A percentile compares a stretch with the other conserved stretches of the same genome.
phyloP scores from a whole-genome alignment of 2,329 filamentous ascomycete species.

The Tolypocladium inflatum region DNA sequence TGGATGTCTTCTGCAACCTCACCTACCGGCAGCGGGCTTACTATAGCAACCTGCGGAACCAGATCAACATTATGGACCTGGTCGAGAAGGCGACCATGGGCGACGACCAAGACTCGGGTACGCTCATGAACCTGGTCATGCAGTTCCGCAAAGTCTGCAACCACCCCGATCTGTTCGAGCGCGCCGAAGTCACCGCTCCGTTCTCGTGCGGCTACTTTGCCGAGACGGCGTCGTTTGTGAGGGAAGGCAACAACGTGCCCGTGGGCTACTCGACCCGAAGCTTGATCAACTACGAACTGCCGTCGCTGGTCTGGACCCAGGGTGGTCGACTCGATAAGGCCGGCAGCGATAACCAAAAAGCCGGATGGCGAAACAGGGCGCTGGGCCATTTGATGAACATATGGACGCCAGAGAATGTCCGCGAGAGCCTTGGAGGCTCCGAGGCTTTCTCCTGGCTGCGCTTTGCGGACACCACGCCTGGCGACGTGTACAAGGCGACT shows the following conservation, averaged over 20 bases:
- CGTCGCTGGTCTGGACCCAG: constrained; percentile 72
- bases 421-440: constrained; percentile 47
- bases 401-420: constrained; percentile 73
- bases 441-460: constrained; percentile 82
- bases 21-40: constrained; percentile 93
- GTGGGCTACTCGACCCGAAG: constrained; percentile 85
- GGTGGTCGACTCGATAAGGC: constrained; percentile 67
- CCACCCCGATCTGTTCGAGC: constrained; percentile 92
- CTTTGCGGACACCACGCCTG: constrained; percentile 68
- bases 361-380: constrained; percentile 73
- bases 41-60: constrained; percentile 86
- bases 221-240: constrained; percentile 89
- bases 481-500: constrained; percentile 62
- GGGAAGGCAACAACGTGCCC: constrained; percentile 71
- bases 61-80: constrained; percentile 97
- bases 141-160: constrained; percentile 99
- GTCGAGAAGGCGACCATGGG: constrained; percentile 94
- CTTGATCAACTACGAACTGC: constrained; percentile 74
- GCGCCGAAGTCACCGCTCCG: constrained; percentile 82
- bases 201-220: constrained; percentile 80
- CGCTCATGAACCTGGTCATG: constrained; percentile 98
- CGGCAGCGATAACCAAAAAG: constrained; percentile 61
- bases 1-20: constrained; percentile 91
- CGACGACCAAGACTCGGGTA: constrained; percentile 89
- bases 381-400: constrained; percentile 81